Evolutionary conservation across 495 filamentous ascomycete genomes (phyloP), one percentile per base, ranked within the genome.

Genomic region (Podospora pseudopauciseta): DNA sequence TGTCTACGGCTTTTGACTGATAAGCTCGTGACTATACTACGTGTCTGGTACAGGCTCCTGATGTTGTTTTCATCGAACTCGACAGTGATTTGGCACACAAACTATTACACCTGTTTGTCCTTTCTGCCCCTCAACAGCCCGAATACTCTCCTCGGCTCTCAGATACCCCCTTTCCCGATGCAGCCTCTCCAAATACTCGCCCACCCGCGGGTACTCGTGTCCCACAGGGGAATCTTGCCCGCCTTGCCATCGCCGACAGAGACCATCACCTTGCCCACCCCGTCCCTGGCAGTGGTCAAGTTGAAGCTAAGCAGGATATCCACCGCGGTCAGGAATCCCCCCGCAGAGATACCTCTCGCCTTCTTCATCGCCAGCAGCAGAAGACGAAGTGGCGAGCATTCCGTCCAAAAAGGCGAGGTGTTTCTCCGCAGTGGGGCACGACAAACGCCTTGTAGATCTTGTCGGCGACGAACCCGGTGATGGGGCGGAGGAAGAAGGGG

Each of bases 401-500:
- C 78, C 75, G 71, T 97, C 92, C 2, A 97, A 74, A 77, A 96
- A 94, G 13, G 76, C 77, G 30, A 94, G 84, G 63, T 95, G 85
- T 15, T 81, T 81, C 58, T 85, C 80, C 57, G 91, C 79, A 61
- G 92, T 89, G 20, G 87, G 87, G 87, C 6, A 82, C 77, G 32
- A 96, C 76, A 72, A 88, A 93, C 11, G 71, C 73, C 2, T 79
- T 73, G 30, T 88, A 80, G 30, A 97, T 79, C 34, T 88, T 86
- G 67, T 79, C 78, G 53, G 87, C 87, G 16, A 97, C 86, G 19
- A 84, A 75, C 18, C 79, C 74, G 7, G 91, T 90, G 67, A 97
- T 85, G 19, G 91, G 92, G 56, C 89, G 90, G 75, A 97, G 80
- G 82, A 97, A 93, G 85, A 97, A 96, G 2, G 93, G 93, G 5